These are phyloP conservation scores for Arabidopsis suecica DNA, from an alignment of 345 rosid genomes.

Conservation along the genomic window DNA sequence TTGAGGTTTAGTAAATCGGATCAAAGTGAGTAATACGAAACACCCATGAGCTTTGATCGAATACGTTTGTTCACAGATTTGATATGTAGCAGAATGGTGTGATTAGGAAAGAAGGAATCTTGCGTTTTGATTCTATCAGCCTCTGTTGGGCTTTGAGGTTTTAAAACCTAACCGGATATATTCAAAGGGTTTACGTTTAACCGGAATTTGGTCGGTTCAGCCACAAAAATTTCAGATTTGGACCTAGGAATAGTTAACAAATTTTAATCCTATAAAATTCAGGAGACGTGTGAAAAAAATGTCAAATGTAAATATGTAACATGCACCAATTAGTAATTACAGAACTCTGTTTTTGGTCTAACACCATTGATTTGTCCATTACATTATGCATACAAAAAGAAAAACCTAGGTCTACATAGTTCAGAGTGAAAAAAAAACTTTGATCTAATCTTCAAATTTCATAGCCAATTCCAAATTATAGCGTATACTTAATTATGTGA, in stretches of 20 bases:
- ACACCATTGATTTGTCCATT: not conserved
- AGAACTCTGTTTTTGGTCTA: no score
- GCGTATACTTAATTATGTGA: not conserved
- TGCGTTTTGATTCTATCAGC: conserved; percentile 20
- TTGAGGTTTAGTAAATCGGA: not conserved
- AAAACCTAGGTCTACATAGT: not conserved
- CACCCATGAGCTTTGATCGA: not conserved
- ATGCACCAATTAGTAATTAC: no score
- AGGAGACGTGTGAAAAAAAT: no score
- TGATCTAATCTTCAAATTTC: not conserved
- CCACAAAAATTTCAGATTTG: no score
- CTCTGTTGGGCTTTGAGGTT: not conserved
- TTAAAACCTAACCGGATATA: conserved; percentile 10
- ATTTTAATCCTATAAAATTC: no score
- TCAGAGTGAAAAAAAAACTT: not conserved
- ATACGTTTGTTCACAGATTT: not conserved
- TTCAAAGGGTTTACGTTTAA: not conserved
- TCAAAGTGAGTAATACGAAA: not conserved
- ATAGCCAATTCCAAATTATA: not conserved
- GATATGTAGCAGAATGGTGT: not conserved
- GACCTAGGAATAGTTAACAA: no score
- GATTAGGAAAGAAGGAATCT: conserved; percentile 15
- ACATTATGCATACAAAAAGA: not conserved
- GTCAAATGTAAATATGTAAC: no score
- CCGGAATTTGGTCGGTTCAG: conserved; percentile 13